Conservation (phyloP, 164 flowering plant genomes). For the Umbellularia californica region DNA sequence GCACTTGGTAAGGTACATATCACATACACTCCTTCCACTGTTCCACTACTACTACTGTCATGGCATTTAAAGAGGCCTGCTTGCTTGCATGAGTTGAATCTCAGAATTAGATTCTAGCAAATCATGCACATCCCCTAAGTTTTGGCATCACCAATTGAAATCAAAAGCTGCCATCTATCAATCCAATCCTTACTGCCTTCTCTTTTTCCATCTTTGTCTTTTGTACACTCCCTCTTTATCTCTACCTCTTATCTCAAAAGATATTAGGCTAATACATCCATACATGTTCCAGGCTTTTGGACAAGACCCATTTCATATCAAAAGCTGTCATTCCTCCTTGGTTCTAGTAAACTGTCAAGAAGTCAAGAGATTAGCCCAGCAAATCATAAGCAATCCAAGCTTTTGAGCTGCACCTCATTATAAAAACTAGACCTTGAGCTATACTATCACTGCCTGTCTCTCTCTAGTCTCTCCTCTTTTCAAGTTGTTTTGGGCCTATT, state of each 20-base stretch:
- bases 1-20: background rate
- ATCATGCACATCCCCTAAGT: background rate
- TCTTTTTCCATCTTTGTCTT: background rate
- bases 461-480: background rate
- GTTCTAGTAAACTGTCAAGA: background rate
- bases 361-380: background rate
- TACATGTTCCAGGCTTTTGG: background rate
- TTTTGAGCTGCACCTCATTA: conserved; percentile 1
- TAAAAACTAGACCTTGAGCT: background rate
- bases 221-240: background rate
- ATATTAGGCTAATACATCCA: background rate
- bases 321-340: background rate
- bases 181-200: background rate
- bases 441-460: background rate
- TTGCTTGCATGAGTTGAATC: background rate
- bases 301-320: background rate
- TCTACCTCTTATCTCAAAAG: background rate
- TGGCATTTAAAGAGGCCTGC: too few relatives aligned
- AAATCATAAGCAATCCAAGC: background rate
- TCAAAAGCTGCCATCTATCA: background rate
- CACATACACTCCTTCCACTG: background rate
- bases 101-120: background rate
- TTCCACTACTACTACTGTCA: too few relatives aligned
- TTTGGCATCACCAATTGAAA: background rate
- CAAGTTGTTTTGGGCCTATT: background rate